Base-by-base conservation (phyloP, 139 green algal species). In the Spirogloea muscicola region DNA sequence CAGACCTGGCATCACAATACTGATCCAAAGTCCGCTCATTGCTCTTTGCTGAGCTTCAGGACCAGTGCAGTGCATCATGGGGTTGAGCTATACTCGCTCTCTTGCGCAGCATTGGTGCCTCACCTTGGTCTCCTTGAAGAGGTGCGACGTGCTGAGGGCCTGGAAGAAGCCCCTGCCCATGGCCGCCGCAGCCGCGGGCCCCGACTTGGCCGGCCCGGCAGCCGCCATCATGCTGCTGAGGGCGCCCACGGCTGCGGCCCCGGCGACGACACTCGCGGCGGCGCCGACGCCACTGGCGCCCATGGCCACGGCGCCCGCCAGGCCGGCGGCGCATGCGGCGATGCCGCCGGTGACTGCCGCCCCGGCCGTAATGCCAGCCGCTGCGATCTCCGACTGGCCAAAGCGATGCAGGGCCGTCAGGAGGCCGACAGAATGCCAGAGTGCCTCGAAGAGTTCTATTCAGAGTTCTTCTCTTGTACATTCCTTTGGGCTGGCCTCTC, bases 91-190 rank as follows among this genome's bases (percentile, higher is more conserved):
- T 52, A 52, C 13, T 27, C 44, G 44, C 16, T 16, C 44, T 52
- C 44, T 27, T 52, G 16, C 44, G 13, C 16, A 13, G 44, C 44
- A 52, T 16, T 52, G n/a, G n/a, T 52, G 44, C 44, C 59, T 13
- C 31, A 51, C 59, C 59, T 46, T 68, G 33, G 59, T 68, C 18
- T 46, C 49, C 13, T 68, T 21, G 36, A 68, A 68, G 31, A 37
- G 16, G 59, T 68, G 18, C 36, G 59, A 29, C 16, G 68, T 34
- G 13, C 49, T 39, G 39, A 76, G 55, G 25, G 58, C 37, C 29
- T 70, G 46, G 31, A 69, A 76, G n/a, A 76, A 76, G 44, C 68
- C 67, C 27, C 49, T 25, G 39, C 49, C 67, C 49, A 76, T 18
- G 37, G 25, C 31, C n/a, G 25, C 25, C 6, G 67, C 39, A 25